Evolutionary conservation across 768 basidiomycete genomes (phyloP), one percentile per base, ranked within the genome.

Genomic region (Lactarius hengduanensis): DNA sequence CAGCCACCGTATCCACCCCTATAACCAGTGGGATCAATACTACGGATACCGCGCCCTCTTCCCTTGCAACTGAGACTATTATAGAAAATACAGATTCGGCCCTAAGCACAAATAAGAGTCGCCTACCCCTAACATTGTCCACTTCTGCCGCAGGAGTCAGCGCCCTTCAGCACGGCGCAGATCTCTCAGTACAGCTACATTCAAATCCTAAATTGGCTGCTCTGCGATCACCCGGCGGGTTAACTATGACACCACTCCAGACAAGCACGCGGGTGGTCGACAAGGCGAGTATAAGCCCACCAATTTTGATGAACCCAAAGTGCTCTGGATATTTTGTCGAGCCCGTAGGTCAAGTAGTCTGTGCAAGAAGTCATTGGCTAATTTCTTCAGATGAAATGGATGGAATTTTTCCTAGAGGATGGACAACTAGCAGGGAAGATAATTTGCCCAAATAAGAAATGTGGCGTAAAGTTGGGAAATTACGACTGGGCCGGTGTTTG

Each of bases 261-360:
- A 34, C 56, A 7, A 20, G 38, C 15, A 16, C 53, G 6, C 60
- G 66, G 32, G 56, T 41, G 53, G 30, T 64, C 47, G 66, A 72
- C 69, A 71, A 67, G 64, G 62, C 63, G 56, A 47, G 22, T 13
- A 59, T 73, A 56, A 87, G 86, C 63, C 81, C 85, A 2, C 90
- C 91, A 3, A 89, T 91, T 43, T 75, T 96, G 57, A 77, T 82
- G 41, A 92, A 95, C 73, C 80, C 89, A 16, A 88, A 89, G 72
- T 98, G 97, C 76, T 96, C 95, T 1, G 96, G 95, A 9, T 99
- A 99, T 76, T 98, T 98, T 73, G 86, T 98, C 55, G 96, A 98
- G 75, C 94, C 95, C 40, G 94, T 97, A 72, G 71, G 91, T 82
- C 9, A 26, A 26, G 57, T 41, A 53, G 7, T 15, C n/a, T 15